phyloP scores from a whole-genome alignment of 2,329 filamentous ascomycete species.

The Lasiodiplodia hormozganensis region DNA sequence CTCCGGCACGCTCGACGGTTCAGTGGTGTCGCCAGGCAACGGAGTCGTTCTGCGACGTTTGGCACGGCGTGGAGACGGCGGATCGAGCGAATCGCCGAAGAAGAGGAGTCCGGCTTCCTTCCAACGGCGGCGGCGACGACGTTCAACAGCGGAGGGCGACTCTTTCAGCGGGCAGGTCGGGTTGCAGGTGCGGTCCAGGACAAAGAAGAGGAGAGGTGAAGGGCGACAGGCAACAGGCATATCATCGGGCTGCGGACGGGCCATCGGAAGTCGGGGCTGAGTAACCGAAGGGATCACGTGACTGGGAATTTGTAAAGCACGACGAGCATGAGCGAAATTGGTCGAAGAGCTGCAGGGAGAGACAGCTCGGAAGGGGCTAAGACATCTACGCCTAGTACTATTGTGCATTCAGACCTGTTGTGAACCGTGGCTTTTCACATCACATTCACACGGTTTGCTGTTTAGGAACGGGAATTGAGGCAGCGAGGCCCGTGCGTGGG shows the following conservation, averaged over 20 bases:
- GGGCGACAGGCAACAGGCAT: not conserved
- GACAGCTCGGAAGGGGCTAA: not conserved
- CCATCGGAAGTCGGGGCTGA: slow-evolving; percentile 7
- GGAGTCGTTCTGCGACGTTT: not conserved
- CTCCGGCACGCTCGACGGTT: not conserved
- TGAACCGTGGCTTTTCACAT: not conserved
- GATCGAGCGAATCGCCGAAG: not conserved
- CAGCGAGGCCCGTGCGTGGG: slow-evolving; percentile 4
- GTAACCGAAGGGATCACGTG: not conserved
- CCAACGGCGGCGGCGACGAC: slow-evolving; percentile 5
- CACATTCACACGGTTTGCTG: not conserved
- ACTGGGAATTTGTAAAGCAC: not conserved
- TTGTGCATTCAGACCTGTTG: not conserved
- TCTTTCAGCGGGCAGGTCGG: not conserved
- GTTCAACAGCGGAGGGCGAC: not conserved
- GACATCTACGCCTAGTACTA: not conserved
- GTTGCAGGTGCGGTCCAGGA: slow-evolving; percentile 16
- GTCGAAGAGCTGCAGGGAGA: no score
- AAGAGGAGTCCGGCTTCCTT: slow-evolving; percentile 1
- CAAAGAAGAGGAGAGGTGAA: slow-evolving; percentile 23
- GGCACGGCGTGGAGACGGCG: not conserved
- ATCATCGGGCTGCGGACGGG: not conserved
- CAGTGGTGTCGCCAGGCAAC: not conserved
- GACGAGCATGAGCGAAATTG: not conserved
- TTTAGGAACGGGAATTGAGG: slow-evolving; percentile 1